Evolutionary conservation across 1,284 basidiomycete genomes (phyloP), one percentile per base, ranked within the genome.

Genomic region (Earliella scabrosa): DNA sequence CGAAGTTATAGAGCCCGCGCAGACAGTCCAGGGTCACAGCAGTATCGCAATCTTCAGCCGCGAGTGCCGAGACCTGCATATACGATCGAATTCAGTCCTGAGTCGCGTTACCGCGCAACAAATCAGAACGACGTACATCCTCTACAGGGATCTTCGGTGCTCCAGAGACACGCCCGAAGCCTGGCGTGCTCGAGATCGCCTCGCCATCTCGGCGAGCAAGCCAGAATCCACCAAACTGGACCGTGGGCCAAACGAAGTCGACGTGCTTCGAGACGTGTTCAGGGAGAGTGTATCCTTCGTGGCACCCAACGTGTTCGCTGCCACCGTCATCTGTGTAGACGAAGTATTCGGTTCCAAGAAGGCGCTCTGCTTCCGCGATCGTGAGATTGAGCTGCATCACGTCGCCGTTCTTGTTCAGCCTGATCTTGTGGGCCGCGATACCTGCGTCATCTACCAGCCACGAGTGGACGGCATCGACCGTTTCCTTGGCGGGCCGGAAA

Each of bases 361-460:
- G 67, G 14, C 65, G 39, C 61, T 82, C 80, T 3, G 77, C 76
- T 57, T 81, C 77, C 32, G 67, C 69, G 3, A 79, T 69, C 11
- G 75, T 77, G 3, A 74, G 71, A 50, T 79, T 75, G 31, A 78
- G 66, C 44, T 75, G 69, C 9, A 82, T 57, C 75, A 78, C 82
- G 14, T 65, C 70, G 47, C 71, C 71, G 24, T 71, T 72, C 31
- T 58, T 61, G 39, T 72, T 70, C 4, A 78, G 47, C 24, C 56
- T 65, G 44, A 78, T 58, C 11, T 74, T 65, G 6, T 69, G 59
- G 6, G 48, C 36, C 3, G 59, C 51, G 36, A 81, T 65, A 5
- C 77, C 79, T 21, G 27, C 26, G n/a, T 57, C 55, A 13, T 31
- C 41, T 1, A 41, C 36, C 27, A 61, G 56, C 64, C 69, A 45